Evolutionary conservation across 2,329 filamentous ascomycete species (phyloP), one percentile per base, ranked within the genome.

Genomic region (Colletotrichum eleusines): DNA sequence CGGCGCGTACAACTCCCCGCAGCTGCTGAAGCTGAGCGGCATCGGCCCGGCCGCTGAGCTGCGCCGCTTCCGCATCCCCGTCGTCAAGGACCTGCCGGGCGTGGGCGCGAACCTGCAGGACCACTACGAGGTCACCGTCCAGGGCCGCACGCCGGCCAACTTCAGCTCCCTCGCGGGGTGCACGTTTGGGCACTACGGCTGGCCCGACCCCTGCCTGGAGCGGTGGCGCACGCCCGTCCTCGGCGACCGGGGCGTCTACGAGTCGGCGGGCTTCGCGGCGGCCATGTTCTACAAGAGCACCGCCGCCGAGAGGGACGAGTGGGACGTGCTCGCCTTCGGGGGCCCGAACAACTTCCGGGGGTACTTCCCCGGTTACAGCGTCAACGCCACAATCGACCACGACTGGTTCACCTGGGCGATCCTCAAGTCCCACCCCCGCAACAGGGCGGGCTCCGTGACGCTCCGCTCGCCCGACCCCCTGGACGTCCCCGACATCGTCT

Each of bases 371-470:
- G 76, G 76, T 4, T 84, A 81, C 72, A 75, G 76, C 48, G 74
- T 76, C 59, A 75, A 76, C 35, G 78, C 78, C 5, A 75, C 78
- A 23, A 73, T 73, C 3, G 74, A 78, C 9, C 80, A 71, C 76
- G 81, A 83, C 69, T 82, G 84, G 76, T 84, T 80, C 79, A 77
- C 77, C 20, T 84, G 82, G 81, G 76, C 79, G 82, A 84, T 86
- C 3, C 82, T 93, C 63, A 91, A 91, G 78, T 85, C 87, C 0
- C 90, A 91, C 75, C 86, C 90, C 0, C 86, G 88, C 63, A 92
- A 93, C 71, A 81, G 76, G 1, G 87, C 86, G 7, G 92, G 92
- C 11, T 86, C 84, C 1, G 90, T 94, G 5, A 85, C 79, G 4
- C 85, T 94, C 6, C 82, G 82, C 20, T 90, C 88, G 0, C 80